Evolutionary conservation across 2,329 filamentous ascomycete genomes (phyloP), one percentile per base, ranked within the genome.

Genomic region (Venturia effusa): DNA sequence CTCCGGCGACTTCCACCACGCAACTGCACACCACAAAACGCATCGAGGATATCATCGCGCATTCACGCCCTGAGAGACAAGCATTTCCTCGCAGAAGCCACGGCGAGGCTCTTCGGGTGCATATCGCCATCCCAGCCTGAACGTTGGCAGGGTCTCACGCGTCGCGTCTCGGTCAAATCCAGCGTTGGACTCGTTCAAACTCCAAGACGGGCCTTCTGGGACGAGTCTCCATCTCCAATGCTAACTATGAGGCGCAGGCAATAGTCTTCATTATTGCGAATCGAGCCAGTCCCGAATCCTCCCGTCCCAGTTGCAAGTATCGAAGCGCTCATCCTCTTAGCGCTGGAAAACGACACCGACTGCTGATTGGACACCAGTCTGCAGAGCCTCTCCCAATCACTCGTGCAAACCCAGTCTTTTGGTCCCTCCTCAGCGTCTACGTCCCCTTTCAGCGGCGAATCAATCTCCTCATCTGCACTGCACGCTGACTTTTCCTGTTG

Each of bases 151-250:
- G 1, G 51, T 55, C 27, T 34, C 17, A 34, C 51, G 15, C 51
- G 51, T 32, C 30, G 69, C 67, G 69, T 69, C 64, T 69, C 64
- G 68, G 64, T 24, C 34, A 2, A 59, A 59, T 65, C 65, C 19
- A 62, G 40, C 59, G 17, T 51, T 54, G 61, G 57, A 61, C 32
- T 55, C 64, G 34, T 19, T 34, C 63, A 61, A 45, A 32, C 34
- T 22, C 57, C 34, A 24, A n/a, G 32, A 43, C 27, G 55, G 32
- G 30, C 54, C 17, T 13, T 61, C 37, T 24, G 19, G 59, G n/a
- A 24, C n/a, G 37, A 61, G 17, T 61, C 51, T 34, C 34, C 51
- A 55, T 55, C 17, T 55, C 27, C 30, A 32, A 55, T 34, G 51
- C 51, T 30, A n/a, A 15, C 13, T 15, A 32, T 32, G 48, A 54